Base-by-base conservation (phyloP, 176 grass and related monocot species). In the Raddia distichophylla region DNA sequence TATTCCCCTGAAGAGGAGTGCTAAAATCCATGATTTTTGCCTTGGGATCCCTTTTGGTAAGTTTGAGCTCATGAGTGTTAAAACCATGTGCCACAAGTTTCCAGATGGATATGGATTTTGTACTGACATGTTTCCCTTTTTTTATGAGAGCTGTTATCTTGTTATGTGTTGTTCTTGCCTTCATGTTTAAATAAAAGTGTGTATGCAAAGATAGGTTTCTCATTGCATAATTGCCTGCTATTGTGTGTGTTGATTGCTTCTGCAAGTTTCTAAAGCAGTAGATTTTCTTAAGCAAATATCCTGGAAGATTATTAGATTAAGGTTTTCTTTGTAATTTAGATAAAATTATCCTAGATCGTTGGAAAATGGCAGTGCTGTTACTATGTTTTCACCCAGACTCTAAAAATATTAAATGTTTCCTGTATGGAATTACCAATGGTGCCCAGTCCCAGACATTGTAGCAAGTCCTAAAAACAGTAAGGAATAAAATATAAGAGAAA, bases 11-110 rank as follows among this genome's bases (percentile, higher is more conserved):
- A 89, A 89, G 67, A 88, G 83, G 64, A 84, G 86, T 76, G 86
- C 92, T 57, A 94, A 89, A 75, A 91, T 94, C 18, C 92, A 89
- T 87, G 89, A 91, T 49, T 94, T 94, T 83, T 94, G 92, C 69
- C 17, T 94, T 18, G 92, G 89, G 33, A 91, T 94, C 56, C 92
- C 92, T 69, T 94, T 91, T 2, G 92, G 92, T 94, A 91, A 85
- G 92, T 76, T 22, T 5, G 13, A 47, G 5, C 54, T 76, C 22
- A 66, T 60, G 18, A 73, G 42, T 76, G 9, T 61, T 65, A 44
- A 67, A 67, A 72, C 15, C 10, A 20, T 73, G 22, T 1, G 20
- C 7, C 69, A 10, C 14, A n/a, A 64, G 27, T 74, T 14, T 11
- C 34, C 12, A 44, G 17, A 44, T 61, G 15, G 19, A 72, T 46